Conservation (phyloP, 768 basidiomycete genomes). For the Pleurotus djamor region DNA sequence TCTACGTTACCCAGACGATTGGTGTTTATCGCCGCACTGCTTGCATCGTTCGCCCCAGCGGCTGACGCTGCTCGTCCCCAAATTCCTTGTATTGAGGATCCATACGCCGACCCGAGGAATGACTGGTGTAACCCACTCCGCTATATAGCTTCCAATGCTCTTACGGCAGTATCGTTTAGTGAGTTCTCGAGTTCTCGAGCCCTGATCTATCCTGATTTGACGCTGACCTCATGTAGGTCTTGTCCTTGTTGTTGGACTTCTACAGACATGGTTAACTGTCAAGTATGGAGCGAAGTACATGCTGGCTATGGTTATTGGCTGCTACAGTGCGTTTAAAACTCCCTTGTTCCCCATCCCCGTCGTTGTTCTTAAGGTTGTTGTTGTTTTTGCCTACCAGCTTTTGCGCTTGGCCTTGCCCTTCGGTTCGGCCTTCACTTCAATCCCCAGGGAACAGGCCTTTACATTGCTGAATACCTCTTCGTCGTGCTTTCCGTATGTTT, state of each 20-base stretch:
- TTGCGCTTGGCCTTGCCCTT: conserved; percentile 51
- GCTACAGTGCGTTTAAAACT: conserved; percentile 39
- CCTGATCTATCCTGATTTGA: neutral
- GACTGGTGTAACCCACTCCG: conserved; percentile 52
- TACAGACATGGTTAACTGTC: conserved; percentile 39
- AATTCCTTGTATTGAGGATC: conserved; percentile 31
- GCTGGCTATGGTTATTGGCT: conserved; percentile 61
- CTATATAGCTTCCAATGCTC: conserved; percentile 53
- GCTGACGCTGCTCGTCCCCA: conserved; percentile 3
- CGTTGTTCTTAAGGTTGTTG: neutral
- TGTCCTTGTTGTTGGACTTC: conserved; percentile 35
- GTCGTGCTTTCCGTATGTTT: conserved; percentile 53
- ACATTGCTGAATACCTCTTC: conserved; percentile 57
- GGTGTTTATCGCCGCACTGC: neutral
- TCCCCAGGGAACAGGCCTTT: conserved; percentile 50
- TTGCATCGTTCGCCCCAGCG: neutral
- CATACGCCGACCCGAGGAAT: conserved; percentile 46
- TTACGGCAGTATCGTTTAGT: conserved; percentile 52
- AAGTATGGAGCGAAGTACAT: conserved; percentile 55
- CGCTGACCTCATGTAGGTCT: conserved; percentile 21
- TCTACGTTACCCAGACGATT: neutral
- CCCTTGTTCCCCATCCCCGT: neutral
- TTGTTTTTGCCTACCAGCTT: conserved; percentile 33
- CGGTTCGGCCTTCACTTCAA: conserved; percentile 54
- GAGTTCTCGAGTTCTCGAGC: conserved; percentile 16